Evolutionary conservation across 176 grass and related monocot genomes (phyloP), one percentile per base, ranked within the genome.

Genomic region (Rhynchospora tenuis): DNA sequence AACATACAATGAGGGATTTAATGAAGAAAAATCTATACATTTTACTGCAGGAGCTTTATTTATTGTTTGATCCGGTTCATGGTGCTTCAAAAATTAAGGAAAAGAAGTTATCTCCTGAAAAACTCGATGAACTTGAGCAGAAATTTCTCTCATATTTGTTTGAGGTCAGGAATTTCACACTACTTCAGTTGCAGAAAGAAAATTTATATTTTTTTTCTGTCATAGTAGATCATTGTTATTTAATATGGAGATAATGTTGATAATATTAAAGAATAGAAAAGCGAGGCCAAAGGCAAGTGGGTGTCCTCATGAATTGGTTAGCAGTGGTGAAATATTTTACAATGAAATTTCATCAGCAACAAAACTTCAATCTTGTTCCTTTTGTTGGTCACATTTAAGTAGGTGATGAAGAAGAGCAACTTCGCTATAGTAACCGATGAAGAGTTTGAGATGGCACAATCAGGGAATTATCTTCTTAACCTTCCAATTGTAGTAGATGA

Each of bases 401-500:
- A 98, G 95, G 57, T 98, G 76, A 98, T 98, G 92, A 89, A 88
- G 60, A 91, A 98, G 82, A 94, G 87, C 87, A 89, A 98, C 79
- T 98, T 98, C 79, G 87, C 90, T 77, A 20, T 94, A 66, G 87
- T 98, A 90, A 91, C 89, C 63, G 92, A 98, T 91, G 92, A 93
- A 87, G 95, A 98, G 86, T 91, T 88, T 55, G 82, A 87, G 78
- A 57, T 93, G 73, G 95, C 95, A 64, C 90, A 94, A 81, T 93
- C 90, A 89, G 95, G 89, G 83, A 65, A 81, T 85, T 98, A 98
- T 86, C 90, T 98, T 67, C 78, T 98, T 76, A 85, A 98, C 67
- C 95, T 94, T 79, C 95, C 95, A 6, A 93, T 98, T 66, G 94
- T 89, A 90, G 95, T 98, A 84, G 92, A 94, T 83, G 92, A 98